Percentiles rank a stretch among this genome's conserved stretches.
Conservation (phyloP, 257 asterid species). For the Capsicum rhomboideum region DNA sequence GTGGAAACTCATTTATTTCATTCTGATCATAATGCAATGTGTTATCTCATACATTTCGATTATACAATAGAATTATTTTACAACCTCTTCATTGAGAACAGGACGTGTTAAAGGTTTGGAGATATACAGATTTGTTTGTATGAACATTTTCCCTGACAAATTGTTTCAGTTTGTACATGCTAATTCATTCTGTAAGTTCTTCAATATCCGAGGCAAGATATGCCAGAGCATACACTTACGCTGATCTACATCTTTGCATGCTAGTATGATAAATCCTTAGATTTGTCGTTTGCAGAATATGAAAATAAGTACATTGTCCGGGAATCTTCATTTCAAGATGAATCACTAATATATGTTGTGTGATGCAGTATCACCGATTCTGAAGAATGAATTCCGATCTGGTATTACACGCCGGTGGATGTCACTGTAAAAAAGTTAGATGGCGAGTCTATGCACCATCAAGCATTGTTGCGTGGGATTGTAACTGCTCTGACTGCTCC, state of each 20-base stretch:
- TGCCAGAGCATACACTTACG: background rate
- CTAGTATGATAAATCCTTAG: background rate
- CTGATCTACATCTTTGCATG: background rate
- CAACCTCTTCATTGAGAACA: background rate
- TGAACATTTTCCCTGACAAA: background rate
- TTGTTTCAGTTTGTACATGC: background rate
- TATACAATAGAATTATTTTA: background rate
- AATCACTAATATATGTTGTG: background rate
- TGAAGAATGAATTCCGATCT: constrained; percentile 20
- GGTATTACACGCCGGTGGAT: constrained; percentile 67
- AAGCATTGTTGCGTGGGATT: constrained; percentile 59
- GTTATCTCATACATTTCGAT: background rate
- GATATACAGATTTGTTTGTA: background rate
- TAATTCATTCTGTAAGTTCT: background rate
- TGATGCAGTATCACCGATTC: background rate
- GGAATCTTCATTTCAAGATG: background rate
- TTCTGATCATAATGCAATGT: background rate
- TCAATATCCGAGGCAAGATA: background rate
- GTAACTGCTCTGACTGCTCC: constrained; percentile 76
- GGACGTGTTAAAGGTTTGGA: background rate
- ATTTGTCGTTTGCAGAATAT: background rate
- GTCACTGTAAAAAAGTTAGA: constrained; percentile 69
- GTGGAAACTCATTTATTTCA: background rate
- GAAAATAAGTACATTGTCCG: background rate
- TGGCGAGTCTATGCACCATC: constrained; percentile 62